Conservation (phyloP, 2,329 filamentous ascomycete species). For the Trichophyton benhamiae region DNA sequence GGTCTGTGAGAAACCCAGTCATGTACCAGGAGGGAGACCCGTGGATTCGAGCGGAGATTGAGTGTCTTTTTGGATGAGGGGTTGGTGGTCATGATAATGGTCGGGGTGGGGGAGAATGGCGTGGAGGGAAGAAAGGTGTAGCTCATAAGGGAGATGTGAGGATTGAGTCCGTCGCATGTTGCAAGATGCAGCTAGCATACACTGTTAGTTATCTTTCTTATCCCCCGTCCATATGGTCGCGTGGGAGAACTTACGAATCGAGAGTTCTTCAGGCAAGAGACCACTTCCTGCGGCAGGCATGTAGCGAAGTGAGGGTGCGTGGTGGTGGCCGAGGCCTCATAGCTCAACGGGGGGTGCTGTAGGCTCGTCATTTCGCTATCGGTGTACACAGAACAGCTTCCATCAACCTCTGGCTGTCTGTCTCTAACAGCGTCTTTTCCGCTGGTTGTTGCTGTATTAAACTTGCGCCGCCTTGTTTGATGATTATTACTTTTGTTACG, state of each 20-base stretch:
- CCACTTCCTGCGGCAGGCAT: conserved; percentile 68
- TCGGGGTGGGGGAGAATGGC: conserved; percentile 55
- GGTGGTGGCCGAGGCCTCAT: conserved; percentile 61
- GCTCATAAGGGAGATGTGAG: conserved; percentile 96
- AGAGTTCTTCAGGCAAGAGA: conserved; percentile 84
- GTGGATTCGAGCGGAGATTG: conserved; percentile 72
- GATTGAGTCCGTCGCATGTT: conserved; percentile 69
- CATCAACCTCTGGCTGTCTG: not conserved
- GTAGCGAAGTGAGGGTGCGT: conserved; percentile 58
- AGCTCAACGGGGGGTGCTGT: conserved; percentile 57
- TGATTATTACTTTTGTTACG: not conserved
- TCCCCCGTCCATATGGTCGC: conserved; percentile 6
- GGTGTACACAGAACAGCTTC: not conserved
- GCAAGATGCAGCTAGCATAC: conserved; percentile 72
- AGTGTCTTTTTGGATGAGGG: conserved; percentile 57
- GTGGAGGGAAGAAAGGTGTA: conserved; percentile 89
- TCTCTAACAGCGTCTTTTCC: not conserved
- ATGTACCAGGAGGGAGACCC: conserved; percentile 88
- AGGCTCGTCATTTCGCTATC: conserved; percentile 15
- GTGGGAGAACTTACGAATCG: conserved; percentile 58
- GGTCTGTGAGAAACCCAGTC: conserved; percentile 95
- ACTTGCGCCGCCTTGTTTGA: not conserved
- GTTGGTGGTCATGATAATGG: conserved; percentile 88
- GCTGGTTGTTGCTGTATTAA: not conserved
- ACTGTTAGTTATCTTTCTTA: conserved; percentile 1